Conservation (phyloP, 164 flowering plant genomes). For the Brasenia schreberi region DNA sequence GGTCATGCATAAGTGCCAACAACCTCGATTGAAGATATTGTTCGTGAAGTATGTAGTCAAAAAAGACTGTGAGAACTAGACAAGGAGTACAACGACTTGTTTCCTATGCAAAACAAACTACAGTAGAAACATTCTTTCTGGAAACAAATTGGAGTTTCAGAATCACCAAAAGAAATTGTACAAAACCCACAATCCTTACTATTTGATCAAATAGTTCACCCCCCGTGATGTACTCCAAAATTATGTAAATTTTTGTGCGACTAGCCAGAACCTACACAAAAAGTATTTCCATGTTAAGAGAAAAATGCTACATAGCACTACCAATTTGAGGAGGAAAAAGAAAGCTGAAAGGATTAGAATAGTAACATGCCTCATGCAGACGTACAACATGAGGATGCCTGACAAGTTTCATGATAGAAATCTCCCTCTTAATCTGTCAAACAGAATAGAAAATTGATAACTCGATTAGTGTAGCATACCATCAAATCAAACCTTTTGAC, state of each 20-base stretch:
- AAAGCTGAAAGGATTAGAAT: background rate
- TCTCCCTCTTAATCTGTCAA: conserved; percentile 91
- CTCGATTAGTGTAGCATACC: background rate
- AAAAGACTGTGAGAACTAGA: background rate
- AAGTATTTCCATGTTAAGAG: background rate
- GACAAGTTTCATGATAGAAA: conserved; percentile 95
- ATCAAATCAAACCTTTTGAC: background rate
- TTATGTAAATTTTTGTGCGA: conserved; percentile 96
- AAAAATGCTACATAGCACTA: too few species aligned
- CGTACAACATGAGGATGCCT: conserved; percentile 95
- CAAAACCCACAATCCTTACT: conserved; percentile 30
- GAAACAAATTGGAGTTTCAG: background rate
- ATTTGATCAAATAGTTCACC: conserved; percentile 98
- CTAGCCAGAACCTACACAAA: conserved; percentile 70
- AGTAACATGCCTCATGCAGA: conserved; percentile 61
- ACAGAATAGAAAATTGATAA: background rate
- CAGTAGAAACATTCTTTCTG: background rate
- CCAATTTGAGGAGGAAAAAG: too few species aligned
- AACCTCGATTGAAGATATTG: too few species aligned
- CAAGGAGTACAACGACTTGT: background rate
- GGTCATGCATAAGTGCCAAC: too few species aligned
- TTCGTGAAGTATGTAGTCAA: too few species aligned
- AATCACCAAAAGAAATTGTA: background rate
- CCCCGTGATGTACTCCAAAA: conserved; percentile 93
- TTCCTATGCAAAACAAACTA: too few species aligned